Base-by-base conservation (phyloP, 2,329 filamentous ascomycete species). In the Xylariales sp. region DNA sequence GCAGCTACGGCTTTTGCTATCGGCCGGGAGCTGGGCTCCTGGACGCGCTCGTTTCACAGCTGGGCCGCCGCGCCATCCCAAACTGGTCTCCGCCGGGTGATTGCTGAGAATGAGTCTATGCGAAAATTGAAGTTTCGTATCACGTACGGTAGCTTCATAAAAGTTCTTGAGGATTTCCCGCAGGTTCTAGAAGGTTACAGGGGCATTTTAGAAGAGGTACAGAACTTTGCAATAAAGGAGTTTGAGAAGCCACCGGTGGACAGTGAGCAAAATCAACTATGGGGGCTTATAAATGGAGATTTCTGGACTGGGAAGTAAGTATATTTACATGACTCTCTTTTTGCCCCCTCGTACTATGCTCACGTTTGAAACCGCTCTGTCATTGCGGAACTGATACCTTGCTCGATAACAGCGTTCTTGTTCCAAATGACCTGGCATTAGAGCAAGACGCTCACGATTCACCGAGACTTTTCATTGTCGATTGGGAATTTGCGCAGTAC, bases 221-320 rank as follows among this genome's bases (percentile, higher is more conserved):
- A 38, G 37, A 37, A 25, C n/a, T n/a, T 17, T 14, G 23, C 29
- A 29, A 18, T n/a, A 6, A 30, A 35, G 8, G 41, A 41, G 20
- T 41, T 43, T n/a, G 25, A 38, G 24, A 33, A 18, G 14, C n/a
- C 38, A 19, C n/a, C 33, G n/a, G 25, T 5, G 5, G 28, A 24
- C 10, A 17, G 19, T 5, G 33, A 29, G 3, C 38, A 38, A 2
- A 30, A 31, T 2, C 40, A 37, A 1, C 14, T 38, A 5, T 51
- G 50, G 47, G 52, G 53, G 2, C 23, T 54, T 12, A 53, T 69
- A 15, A 65, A 68, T 41, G 64, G 65, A 1, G 63, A 68, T 38
- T 64, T 67, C 30, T 67, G 63, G 57, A 53, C 59, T 5, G 63
- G 61, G 5, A 69, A 68, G 63, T 67, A 58, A 29, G 63, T 51